Base-by-base conservation (phyloP, 129 eudicot species). In the Heracleum sosnowskyi region DNA sequence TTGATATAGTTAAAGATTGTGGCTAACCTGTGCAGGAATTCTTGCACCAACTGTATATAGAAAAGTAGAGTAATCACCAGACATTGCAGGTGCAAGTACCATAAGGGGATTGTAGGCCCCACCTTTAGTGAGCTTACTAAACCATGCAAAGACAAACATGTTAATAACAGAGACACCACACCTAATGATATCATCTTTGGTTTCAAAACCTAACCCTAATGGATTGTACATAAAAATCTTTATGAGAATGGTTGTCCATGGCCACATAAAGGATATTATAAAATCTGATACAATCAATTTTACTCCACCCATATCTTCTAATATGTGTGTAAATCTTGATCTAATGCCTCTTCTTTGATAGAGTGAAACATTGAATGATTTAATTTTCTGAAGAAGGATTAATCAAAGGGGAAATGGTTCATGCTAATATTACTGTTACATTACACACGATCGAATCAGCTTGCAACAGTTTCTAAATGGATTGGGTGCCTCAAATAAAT, bases 41-140 rank as follows among this genome's bases (percentile, higher is more conserved):
- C 98, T 86, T 34, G 87, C 88, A 24, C 90, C 96, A 76, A 91
- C 34, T 81, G 88, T 87, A 85, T 89, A 86, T 20, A 93, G 82
- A 57, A 93, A 89, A 41, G 35, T 77, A 17, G 72, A 62, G 68
- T 88, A 86, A 83, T 85, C 88, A 17, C 96, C 97, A 53, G 97
- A 85, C 29, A 93, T 74, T 24, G 93, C 98, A 15, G 84, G 77
- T 12, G 97, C 73, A 71, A 91, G 74, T 1, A 93, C 81, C 71
- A 91, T 86, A 79, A 93, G 93, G 22, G 98, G 98, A 74, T 89
- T 93, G 85, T 91, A 91, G 47, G 97, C 84, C 17, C 89, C 97
- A 73, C 97, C 98, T 55, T 86, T 83, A 53, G 91, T 81, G 63
- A 70, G 7, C 75, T 84, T 87, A 11, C 77, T 74, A 69, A 93